Percentiles rank a stretch among this genome's conserved stretches.
Conservation (phyloP, 1,139 yeast genomes). For the Kodamaea sp. region DNA sequence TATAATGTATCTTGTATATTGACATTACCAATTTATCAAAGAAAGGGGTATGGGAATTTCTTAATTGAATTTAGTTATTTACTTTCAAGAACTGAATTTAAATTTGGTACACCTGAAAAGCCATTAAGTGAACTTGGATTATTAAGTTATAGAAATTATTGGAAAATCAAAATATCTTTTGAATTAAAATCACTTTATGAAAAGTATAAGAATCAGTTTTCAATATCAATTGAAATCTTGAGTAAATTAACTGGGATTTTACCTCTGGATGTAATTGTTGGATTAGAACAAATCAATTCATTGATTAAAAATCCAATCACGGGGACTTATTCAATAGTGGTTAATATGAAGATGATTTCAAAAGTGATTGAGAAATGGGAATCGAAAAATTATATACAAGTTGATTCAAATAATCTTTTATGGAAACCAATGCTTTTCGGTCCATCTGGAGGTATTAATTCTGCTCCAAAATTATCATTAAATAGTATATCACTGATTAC, state of each 20-base stretch:
- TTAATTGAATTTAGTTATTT: conserved; percentile 87
- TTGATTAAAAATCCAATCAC: conserved; percentile 46
- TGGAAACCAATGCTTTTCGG: conserved; percentile 88
- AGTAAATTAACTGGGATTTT: conserved; percentile 80
- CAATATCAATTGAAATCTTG: conserved; percentile 55
- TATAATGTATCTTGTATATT: conserved; percentile 88
- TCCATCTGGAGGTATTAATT: conserved; percentile 75
- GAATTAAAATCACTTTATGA: conserved; percentile 30
- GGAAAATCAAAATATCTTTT: conserved; percentile 67
- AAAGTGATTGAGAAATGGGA: conserved; percentile 51
- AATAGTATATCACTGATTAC: conserved; percentile 54
- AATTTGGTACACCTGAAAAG: conserved; percentile 90
- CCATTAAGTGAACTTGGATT: conserved; percentile 87
- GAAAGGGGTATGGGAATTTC: conserved; percentile 86
- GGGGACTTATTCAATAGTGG: conserved; percentile 49
- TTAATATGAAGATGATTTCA: conserved; percentile 47
- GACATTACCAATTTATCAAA: conserved; percentile 82
- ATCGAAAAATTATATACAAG: conserved; percentile 47
- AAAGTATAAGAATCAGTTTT: conserved; percentile 12
- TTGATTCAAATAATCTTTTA: conserved; percentile 51
- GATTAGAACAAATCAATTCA: conserved; percentile 72
- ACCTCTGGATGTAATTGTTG: conserved; percentile 81
- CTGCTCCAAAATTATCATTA: conserved; percentile 41
- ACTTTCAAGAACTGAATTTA: conserved; percentile 67
- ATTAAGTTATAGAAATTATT: conserved; percentile 79